Percentiles rank a stretch among this genome's conserved stretches.
These are phyloP conservation scores for Linum lewisii DNA, from an alignment of 345 rosid genomes.

Conservation along the genomic window DNA sequence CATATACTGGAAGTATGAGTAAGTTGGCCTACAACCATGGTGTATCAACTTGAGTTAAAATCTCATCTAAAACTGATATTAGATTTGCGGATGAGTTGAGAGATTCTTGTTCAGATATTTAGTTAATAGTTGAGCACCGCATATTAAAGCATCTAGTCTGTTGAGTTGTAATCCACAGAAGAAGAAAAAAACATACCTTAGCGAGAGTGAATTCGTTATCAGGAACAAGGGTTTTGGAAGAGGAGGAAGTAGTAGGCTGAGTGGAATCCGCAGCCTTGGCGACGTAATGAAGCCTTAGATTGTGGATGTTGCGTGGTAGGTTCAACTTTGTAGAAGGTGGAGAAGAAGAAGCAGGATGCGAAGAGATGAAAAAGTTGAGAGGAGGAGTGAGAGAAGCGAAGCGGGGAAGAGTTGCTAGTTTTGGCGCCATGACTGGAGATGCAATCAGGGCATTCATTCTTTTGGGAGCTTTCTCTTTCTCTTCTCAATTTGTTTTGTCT, in stretches of 20 bases:
- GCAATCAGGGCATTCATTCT: background rate
- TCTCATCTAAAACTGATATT: too few species aligned
- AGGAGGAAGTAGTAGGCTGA: slow-evolving; percentile 36
- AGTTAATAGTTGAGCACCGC: too few species aligned
- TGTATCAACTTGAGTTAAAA: too few species aligned
- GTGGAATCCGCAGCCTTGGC: slow-evolving; percentile 64
- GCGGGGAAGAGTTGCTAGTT: background rate
- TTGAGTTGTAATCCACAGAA: background rate
- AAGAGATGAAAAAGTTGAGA: slow-evolving; percentile 22
- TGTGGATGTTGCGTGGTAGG: slow-evolving; percentile 13
- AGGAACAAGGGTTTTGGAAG: slow-evolving; percentile 36
- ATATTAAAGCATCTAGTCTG: background rate
- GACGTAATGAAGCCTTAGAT: slow-evolving; percentile 19
- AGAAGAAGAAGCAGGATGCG: slow-evolving; percentile 19
- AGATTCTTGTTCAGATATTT: too few species aligned
- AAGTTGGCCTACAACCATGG: too few species aligned
- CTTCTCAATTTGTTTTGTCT: background rate
- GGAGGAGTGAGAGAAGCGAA: background rate
- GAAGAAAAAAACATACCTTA: slow-evolving; percentile 34
- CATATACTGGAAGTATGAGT: too few species aligned
- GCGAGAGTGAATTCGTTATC: slow-evolving; percentile 76
- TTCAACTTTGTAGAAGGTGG: slow-evolving; percentile 11
- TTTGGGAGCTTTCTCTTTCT: background rate
- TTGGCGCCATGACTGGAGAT: background rate
- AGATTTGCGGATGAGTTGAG: too few species aligned